Conservation (phyloP, 1,139 yeast species). For the Geotrichum klebahnii region DNA sequence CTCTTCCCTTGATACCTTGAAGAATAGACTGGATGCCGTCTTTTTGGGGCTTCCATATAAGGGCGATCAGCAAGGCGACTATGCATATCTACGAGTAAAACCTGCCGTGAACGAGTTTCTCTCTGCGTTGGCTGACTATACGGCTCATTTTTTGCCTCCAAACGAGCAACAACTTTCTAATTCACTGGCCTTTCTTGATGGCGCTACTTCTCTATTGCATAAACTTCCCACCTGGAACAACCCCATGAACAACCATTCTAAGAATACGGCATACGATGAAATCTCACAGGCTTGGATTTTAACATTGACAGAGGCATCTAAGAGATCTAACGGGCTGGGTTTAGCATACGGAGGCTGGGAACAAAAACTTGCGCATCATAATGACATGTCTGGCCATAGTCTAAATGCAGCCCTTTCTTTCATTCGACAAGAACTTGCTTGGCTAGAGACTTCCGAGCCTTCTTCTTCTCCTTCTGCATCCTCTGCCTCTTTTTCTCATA, state of each 20-base stretch:
- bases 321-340: slow-evolving; percentile 32
- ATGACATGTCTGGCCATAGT: slow-evolving; percentile 49
- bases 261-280: slow-evolving; percentile 72
- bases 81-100: slow-evolving; percentile 81
- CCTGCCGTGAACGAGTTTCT: slow-evolving; percentile 71
- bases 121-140: slow-evolving; percentile 72
- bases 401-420: slow-evolving; percentile 25
- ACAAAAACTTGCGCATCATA: slow-evolving; percentile 55
- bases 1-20: slow-evolving; percentile 51
- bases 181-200: slow-evolving; percentile 64
- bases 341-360: slow-evolving; percentile 53
- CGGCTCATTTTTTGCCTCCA: slow-evolving; percentile 76
- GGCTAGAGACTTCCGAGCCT: not conserved
- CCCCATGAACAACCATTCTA: slow-evolving; percentile 68
- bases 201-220: slow-evolving; percentile 60
- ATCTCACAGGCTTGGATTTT: slow-evolving; percentile 72
- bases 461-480: not conserved
- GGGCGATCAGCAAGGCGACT: slow-evolving; percentile 70
- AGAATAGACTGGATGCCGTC: slow-evolving; percentile 48
- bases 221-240: slow-evolving; percentile 70
- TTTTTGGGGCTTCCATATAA: slow-evolving; percentile 62
- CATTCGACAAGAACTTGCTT: not conserved
- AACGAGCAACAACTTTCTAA: slow-evolving; percentile 54
- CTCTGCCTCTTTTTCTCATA: not conserved
- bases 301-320: slow-evolving; percentile 49